Conservation (phyloP, 1,284 basidiomycete genomes). For the Naganishia sp. region DNA sequence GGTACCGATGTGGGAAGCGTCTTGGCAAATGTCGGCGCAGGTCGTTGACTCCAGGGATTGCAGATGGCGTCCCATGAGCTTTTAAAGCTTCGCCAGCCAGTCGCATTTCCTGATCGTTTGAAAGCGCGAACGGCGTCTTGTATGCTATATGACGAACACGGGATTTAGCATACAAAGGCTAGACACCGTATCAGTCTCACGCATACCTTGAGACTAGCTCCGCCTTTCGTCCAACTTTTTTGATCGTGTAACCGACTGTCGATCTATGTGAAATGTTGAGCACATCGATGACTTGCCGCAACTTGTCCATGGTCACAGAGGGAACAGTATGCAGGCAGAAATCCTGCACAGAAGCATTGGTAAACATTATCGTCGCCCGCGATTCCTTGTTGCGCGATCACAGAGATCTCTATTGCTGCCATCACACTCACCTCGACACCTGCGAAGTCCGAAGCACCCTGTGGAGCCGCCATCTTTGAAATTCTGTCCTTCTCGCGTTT, state of each 20-base stretch:
- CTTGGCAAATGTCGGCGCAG: conserved; percentile 15
- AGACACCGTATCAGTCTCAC: not conserved
- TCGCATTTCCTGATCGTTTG: conserved; percentile 20
- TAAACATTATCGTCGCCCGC: not conserved
- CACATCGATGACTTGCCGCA: conserved; percentile 15
- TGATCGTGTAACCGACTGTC: conserved; percentile 23
- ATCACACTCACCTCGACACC: conserved; percentile 19
- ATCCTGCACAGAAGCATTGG: not conserved
- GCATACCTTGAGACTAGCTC: conserved; percentile 46
- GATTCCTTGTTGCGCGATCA: too few species aligned
- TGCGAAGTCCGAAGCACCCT: conserved; percentile 10
- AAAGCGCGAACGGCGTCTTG: conserved; percentile 38
- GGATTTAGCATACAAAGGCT: not conserved
- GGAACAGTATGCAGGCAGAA: conserved; percentile 4
- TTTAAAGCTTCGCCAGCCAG: conserved; percentile 30
- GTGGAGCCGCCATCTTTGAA: not conserved
- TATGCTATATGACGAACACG: conserved; percentile 25
- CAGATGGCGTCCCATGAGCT: conserved; percentile 36
- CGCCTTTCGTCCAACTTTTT: conserved; percentile 43
- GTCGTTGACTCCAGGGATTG: conserved; percentile 34
- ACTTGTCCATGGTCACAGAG: conserved; percentile 23
- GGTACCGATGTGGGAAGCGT: conserved; percentile 6
- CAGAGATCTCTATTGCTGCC: too few species aligned
- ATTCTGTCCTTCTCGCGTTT: not conserved
- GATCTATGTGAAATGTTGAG: conserved; percentile 12